Evolutionary conservation across 2,329 filamentous ascomycete species (phyloP), one percentile per base, ranked within the genome.

Genomic region (Chaetomium sp.): DNA sequence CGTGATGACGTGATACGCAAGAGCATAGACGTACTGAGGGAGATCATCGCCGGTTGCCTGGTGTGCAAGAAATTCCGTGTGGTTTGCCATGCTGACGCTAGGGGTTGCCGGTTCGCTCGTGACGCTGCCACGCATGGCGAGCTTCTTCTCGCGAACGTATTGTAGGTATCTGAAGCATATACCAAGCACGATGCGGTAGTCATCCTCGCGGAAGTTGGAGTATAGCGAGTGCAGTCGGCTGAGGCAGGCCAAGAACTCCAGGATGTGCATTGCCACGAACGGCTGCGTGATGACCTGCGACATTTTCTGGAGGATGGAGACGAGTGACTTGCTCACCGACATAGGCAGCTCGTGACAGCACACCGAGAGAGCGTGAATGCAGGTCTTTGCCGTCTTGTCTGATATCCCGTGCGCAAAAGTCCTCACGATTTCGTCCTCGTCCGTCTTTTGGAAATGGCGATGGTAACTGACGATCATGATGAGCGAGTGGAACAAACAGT

Each of bases 161-260:
- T 98, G 92, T 47, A 99, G 81, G 74, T 97, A 98, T 60, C 93
- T 88, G 75, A 97, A 93, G 73, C 93, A 97, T 55, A 99, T 96
- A 10, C 91, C 95, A 75, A 99, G 98, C 0, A 98, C 91, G 61
- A 92, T 93, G 67, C 92, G 91, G 76, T 94, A 97, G 72, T 98
- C 93, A 50, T 97, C 92, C 71, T 96, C 90, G 59, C 91, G 86
- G 74, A 97, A 91, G 73, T 97, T 96, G 73, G 92, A 87, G 74
- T 93, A 96, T 1, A 97, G 83, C 66, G 92, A 86, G 10, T 91
- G 92, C 64, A 97, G 81, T 42, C 94, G 89, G 60, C 93, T 93
- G 31, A 99, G 83, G 57, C 92, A 90, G 10, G 92, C 91, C n/a
- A 99, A 81, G 73, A 99, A 98, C 74, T 99, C 95, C 57, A 99